phyloP scores from a whole-genome alignment of 768 basidiomycete species.

The Amanita exitialis region DNA sequence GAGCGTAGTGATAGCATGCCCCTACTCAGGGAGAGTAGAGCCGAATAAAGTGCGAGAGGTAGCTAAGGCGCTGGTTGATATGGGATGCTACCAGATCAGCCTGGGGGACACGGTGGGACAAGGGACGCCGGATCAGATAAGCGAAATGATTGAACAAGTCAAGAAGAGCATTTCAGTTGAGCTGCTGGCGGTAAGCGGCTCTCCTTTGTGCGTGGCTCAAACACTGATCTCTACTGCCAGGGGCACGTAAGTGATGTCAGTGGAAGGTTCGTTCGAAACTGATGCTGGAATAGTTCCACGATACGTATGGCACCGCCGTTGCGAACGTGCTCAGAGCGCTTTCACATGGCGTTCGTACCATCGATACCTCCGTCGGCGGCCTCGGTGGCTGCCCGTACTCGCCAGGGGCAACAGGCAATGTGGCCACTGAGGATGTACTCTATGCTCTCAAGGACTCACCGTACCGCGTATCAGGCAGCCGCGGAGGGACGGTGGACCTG shows the following conservation, averaged over 20 bases:
- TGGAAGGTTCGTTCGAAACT: background rate
- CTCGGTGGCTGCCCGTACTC: constrained; percentile 96
- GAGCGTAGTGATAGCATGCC: constrained; percentile 76
- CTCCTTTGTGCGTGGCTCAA: background rate
- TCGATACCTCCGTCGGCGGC: constrained; percentile 81
- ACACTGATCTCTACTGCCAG: constrained; percentile 16
- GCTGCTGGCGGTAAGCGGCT: constrained; percentile 54
- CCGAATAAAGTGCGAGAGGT: constrained; percentile 57
- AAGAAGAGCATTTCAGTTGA: constrained; percentile 48
- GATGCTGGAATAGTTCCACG: constrained; percentile 56
- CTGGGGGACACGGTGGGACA: constrained; percentile 89
- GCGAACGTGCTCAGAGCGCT: constrained; percentile 69
- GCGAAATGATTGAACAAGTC: constrained; percentile 62
- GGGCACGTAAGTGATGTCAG: constrained; percentile 38
- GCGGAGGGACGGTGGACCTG: constrained; percentile 40
- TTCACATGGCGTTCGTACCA: constrained; percentile 63
- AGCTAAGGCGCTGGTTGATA: constrained; percentile 60
- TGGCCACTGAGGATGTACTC: constrained; percentile 87
- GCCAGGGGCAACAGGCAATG: constrained; percentile 92
- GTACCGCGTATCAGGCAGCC: constrained; percentile 40
- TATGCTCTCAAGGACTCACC: constrained; percentile 67
- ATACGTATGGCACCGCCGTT: constrained; percentile 80
- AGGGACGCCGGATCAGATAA: constrained; percentile 64
- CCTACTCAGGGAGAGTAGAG: constrained; percentile 75
- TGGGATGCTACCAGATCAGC: constrained; percentile 94